Conservation (phyloP, 129 eudicot species). For the Rutidosis leptorrhynchoides region DNA sequence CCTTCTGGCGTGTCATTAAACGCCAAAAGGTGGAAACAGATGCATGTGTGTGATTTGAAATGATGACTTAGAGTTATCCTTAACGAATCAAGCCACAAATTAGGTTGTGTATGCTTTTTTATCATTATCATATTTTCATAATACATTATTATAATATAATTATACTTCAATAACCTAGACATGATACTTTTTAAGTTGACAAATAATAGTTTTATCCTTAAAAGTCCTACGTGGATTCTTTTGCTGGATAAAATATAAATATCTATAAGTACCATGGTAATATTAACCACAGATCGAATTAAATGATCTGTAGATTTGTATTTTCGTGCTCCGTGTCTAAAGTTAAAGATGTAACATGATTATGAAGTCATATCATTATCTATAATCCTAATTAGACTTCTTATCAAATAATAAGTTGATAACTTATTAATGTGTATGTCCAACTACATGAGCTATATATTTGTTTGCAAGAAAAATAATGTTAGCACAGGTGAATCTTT, state of each 20-base stretch:
- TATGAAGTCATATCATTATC: slow-evolving; percentile 14
- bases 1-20: background rate
- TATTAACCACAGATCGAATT: too few relatives aligned
- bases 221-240: too few relatives aligned
- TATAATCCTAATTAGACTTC: background rate
- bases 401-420: background rate
- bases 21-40: background rate
- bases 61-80: background rate
- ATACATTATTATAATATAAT: too few relatives aligned
- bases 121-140: slow-evolving; percentile 2
- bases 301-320: too few relatives aligned
- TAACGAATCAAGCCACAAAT: background rate
- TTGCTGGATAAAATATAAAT: background rate
- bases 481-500: too few relatives aligned
- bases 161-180: slow-evolving; percentile 19
- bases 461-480: slow-evolving; percentile 6
- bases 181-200: too few relatives aligned
- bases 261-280: background rate
- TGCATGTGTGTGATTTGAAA: background rate
- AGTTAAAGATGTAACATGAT: background rate
- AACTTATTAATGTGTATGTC: background rate
- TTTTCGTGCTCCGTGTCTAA: slow-evolving; percentile 10
- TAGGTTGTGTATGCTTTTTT: slow-evolving; percentile 18
- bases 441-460: slow-evolving; percentile 8
- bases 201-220: slow-evolving; percentile 7